Conservation (phyloP, 78 protist species). For the Anaeramoeba flamelloides region DNA sequence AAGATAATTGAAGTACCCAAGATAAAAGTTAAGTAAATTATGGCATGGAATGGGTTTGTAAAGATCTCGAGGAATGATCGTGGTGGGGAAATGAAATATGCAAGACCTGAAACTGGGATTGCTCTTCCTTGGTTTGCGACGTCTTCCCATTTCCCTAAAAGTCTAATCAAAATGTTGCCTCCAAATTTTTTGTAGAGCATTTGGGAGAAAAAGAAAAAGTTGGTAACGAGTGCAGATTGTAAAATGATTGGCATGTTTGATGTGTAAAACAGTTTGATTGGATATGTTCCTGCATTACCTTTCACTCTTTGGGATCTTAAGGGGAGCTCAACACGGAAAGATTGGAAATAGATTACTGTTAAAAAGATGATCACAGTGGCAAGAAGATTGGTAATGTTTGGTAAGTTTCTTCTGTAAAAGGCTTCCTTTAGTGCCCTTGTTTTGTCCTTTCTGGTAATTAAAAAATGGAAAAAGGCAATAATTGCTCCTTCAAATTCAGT, state of each 20-base stretch:
- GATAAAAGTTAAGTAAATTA: slow-evolving; percentile 78
- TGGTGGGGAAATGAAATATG: slow-evolving; percentile 95
- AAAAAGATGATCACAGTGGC: slow-evolving; percentile 92
- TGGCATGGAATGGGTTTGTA: slow-evolving; percentile 85
- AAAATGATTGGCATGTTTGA: slow-evolving; percentile 98
- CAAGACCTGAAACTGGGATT: slow-evolving; percentile 84
- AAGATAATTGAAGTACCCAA: slow-evolving; percentile 92
- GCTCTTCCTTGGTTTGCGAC: slow-evolving; percentile 7
- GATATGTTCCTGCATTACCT: slow-evolving; percentile 86
- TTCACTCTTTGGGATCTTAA: no score
- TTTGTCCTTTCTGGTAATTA: slow-evolving; percentile 71
- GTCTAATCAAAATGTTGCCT: slow-evolving; percentile 57
- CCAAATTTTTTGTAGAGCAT: slow-evolving; percentile 74
- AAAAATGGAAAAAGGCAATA: slow-evolving; percentile 90
- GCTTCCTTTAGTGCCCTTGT: slow-evolving; percentile 88
- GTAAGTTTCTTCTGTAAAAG: slow-evolving; percentile 90
- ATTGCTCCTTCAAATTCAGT: slow-evolving; percentile 99
- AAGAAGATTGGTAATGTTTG: slow-evolving; percentile 90
- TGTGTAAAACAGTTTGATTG: slow-evolving; percentile 99
- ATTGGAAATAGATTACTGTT: slow-evolving; percentile 95
- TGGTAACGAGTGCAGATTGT: slow-evolving; percentile 86
- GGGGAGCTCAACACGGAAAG: slow-evolving; percentile 86
- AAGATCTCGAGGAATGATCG: slow-evolving; percentile 41
- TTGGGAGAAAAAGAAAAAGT: slow-evolving; percentile 91
- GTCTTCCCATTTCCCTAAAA: slow-evolving; percentile 94